A percentile compares a stretch with the other conserved stretches of the same genome.
Evolutionary conservation across 2,329 filamentous ascomycete species (phyloP).

Genomic region (Cadophora luteo-olivacea): DNA sequence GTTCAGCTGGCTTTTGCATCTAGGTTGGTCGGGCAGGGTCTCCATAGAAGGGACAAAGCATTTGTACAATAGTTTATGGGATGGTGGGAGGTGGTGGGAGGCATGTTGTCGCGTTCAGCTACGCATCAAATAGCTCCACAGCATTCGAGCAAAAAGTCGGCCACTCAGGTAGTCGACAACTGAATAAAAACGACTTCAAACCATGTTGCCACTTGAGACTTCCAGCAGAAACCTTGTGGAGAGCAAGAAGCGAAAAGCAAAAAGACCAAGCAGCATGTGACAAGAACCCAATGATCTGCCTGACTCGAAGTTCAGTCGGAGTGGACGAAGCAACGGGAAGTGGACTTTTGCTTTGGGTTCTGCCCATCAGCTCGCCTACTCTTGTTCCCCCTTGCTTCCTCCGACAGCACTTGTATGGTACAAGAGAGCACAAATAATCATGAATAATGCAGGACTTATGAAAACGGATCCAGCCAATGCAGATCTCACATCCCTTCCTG

Average conservation of each 20-base stretch:
- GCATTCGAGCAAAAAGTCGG: neutral
- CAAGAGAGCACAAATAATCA: constrained; percentile 12
- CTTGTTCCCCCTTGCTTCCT: neutral
- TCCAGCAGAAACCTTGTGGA: neutral
- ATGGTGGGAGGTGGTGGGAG: neutral
- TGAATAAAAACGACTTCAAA: neutral
- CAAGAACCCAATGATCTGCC: neutral
- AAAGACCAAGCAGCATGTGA: neutral
- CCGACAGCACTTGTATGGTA: neutral
- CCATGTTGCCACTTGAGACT: neutral
- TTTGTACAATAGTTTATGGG: constrained; percentile 25
- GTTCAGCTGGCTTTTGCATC: constrained; percentile 24
- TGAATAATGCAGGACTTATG: constrained; percentile 27
- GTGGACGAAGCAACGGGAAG: neutral
- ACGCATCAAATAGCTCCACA: neutral
- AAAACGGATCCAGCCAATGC: constrained; percentile 20
- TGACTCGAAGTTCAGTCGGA: constrained; percentile 9
- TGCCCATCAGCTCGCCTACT: neutral
- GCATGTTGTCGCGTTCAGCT: constrained; percentile 1
- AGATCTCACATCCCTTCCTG: constrained; percentile 14
- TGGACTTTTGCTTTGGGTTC: neutral
- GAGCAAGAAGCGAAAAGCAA: neutral
- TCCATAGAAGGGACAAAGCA: constrained; percentile 8
- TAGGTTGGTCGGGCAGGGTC: constrained; percentile 13
- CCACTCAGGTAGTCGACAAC: neutral